Evolutionary conservation across 1,284 basidiomycete species (phyloP), one percentile per base, ranked within the genome.

Genomic region (Ustilago nuda): DNA sequence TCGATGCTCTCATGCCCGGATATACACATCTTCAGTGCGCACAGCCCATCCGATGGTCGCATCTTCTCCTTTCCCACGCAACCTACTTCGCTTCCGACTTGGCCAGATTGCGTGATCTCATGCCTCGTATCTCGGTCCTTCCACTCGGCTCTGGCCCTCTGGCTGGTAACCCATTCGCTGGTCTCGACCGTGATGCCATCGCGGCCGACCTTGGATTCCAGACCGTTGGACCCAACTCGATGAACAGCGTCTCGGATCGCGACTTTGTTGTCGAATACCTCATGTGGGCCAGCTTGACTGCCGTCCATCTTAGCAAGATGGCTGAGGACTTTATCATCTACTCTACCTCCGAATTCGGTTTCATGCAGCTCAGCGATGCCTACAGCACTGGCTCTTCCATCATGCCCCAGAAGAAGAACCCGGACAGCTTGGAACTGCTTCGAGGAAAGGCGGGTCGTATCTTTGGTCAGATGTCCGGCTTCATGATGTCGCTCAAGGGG

Each of bases 361-460:
- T 98, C 86, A 89, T 98, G 71, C 91, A 92, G 43, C 88, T 98
- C 79, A 95, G 93, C 84, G 96, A 99, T 87, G 96, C 96, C 3
- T 99, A 98, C 87, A 94, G 94, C 86, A 99, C 96, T 39, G 96
- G 96, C 12, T 98, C 95, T 46, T 98, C 95, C 76, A 98, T 99
- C 86, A 99, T 99, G 96, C 96, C 96, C 2, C 96, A 99, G 86
- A 98, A 99, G 89, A 98, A 99, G 88, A 99, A 99, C 87, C 94
- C 97, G 19, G 96, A 98, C 87, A 97, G 94, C 35, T 88, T 97
- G 54, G 97, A 99, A 86, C 89, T 99, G 32, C 89, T 99, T 64
- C 92, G 96, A 70, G 96, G 96, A 77, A 99, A 99, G 87, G 91
- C 92, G 32, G 96, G 97, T 8, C 92, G 96, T 43, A 90, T 97